Conservation (phyloP, 2,329 filamentous ascomycete genomes). For the Colletotrichum orbiculare region DNA sequence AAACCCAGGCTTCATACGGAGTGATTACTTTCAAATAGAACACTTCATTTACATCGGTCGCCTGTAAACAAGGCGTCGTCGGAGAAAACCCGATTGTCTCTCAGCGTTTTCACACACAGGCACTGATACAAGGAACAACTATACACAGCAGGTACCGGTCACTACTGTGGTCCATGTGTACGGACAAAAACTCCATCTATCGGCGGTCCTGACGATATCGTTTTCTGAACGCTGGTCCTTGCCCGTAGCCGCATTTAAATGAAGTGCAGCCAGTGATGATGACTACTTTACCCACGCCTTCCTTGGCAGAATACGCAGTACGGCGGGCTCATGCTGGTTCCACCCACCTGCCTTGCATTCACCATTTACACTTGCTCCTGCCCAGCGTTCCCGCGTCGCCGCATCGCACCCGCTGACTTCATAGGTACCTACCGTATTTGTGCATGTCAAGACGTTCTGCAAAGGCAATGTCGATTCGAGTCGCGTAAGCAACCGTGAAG, state of each 20-base stretch:
- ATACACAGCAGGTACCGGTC: not conserved
- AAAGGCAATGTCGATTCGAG: too few relatives aligned
- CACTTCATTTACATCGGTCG: too few relatives aligned
- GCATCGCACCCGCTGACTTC: not conserved
- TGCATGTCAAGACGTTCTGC: not conserved
- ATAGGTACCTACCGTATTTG: too few relatives aligned
- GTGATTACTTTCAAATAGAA: too few relatives aligned
- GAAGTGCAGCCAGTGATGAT: slow-evolving; percentile 28
- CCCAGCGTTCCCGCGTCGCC: not conserved
- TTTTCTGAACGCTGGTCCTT: slow-evolving; percentile 18
- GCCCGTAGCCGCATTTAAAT: slow-evolving; percentile 31
- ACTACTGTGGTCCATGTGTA: not conserved
- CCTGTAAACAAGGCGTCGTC: too few relatives aligned
- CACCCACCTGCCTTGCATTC: slow-evolving; percentile 15
- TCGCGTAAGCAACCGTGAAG: too few relatives aligned
- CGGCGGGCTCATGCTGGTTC: slow-evolving; percentile 2
- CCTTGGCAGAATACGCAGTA: not conserved
- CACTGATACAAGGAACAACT: not conserved
- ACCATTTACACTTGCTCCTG: not conserved
- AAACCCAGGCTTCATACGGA: too few relatives aligned
- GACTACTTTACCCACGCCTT: slow-evolving; percentile 17
- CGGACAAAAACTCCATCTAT: not conserved
- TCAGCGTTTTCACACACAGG: too few relatives aligned
- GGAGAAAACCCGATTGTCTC: too few relatives aligned
- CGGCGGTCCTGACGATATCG: slow-evolving; percentile 16